A percentile compares a stretch with the other conserved stretches of the same genome.
Conservation (phyloP, 2,329 filamentous ascomycete species). For the Colletotrichum higginsianum region DNA sequence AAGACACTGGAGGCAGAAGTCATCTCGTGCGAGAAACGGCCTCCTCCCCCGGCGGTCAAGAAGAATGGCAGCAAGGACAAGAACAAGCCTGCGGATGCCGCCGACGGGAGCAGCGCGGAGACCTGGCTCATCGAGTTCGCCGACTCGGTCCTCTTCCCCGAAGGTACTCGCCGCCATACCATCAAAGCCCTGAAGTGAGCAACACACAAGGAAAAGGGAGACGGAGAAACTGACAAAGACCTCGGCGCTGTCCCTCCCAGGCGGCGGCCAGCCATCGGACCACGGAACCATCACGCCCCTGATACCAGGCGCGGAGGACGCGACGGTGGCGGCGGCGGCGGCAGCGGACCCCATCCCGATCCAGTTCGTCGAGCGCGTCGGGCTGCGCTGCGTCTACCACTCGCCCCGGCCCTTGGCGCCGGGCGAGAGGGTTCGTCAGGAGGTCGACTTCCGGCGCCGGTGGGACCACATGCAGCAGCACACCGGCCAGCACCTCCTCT, state of each 20-base stretch:
- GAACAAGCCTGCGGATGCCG: slow-evolving; percentile 39
- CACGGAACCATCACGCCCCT: slow-evolving; percentile 45
- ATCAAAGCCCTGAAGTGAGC: no score
- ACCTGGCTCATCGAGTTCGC: slow-evolving; percentile 50
- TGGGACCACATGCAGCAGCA: slow-evolving; percentile 55
- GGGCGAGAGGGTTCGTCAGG: slow-evolving; percentile 46
- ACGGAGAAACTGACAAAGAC: background rate
- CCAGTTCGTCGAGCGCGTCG: slow-evolving; percentile 48
- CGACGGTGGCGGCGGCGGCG: no score
- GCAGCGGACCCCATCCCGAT: slow-evolving; percentile 42
- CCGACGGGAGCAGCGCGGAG: slow-evolving; percentile 29
- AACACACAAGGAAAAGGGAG: no score
- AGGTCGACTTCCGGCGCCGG: slow-evolving; percentile 49
- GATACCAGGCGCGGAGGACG: background rate
- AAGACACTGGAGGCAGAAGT: slow-evolving; percentile 47
- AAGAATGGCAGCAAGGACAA: slow-evolving; percentile 44
- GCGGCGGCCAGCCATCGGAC: slow-evolving; percentile 52
- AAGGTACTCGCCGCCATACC: slow-evolving; percentile 42
- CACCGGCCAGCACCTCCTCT: slow-evolving; percentile 52
- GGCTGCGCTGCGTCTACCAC: slow-evolving; percentile 47
- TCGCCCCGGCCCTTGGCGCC: slow-evolving; percentile 43
- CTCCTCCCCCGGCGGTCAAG: slow-evolving; percentile 25
- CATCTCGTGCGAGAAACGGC: slow-evolving; percentile 48
- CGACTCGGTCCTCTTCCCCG: slow-evolving; percentile 51
- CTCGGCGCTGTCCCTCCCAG: slow-evolving; percentile 25